Conservation (phyloP, 257 asterid species). For the Solanum chiquidenum region DNA sequence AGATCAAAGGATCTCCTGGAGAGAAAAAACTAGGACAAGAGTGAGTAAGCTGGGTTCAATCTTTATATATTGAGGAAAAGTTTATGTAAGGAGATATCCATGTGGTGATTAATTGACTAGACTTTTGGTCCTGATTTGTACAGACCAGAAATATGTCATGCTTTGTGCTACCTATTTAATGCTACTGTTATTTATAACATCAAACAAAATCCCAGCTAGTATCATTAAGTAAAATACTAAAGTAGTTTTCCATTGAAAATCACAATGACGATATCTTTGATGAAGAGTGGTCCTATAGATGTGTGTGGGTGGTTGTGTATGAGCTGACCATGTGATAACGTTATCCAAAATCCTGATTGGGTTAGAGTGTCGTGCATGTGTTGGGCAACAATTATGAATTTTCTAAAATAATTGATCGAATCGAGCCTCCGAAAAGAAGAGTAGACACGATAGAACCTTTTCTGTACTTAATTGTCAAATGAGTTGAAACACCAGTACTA, state of each 20-base stretch:
- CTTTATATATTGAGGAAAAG: slow-evolving; percentile 4
- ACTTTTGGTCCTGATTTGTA: slow-evolving; percentile 32
- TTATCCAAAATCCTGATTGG: background rate
- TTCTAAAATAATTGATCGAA: background rate
- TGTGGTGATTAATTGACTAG: background rate
- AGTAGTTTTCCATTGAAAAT: background rate
- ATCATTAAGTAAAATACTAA: background rate
- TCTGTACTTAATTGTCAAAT: background rate
- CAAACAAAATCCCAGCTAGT: background rate
- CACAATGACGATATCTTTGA: background rate
- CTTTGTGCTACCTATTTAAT: slow-evolving; percentile 29
- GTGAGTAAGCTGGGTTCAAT: background rate
- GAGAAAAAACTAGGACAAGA: slow-evolving; percentile 1
- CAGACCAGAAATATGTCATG: slow-evolving; percentile 44
- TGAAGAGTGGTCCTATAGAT: background rate
- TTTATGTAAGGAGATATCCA: slow-evolving; percentile 12
- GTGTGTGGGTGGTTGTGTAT: slow-evolving; percentile 20
- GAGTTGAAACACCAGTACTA: background rate
- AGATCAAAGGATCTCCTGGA: slow-evolving; percentile 1
- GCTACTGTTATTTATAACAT: slow-evolving; percentile 17
- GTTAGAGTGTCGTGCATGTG: background rate
- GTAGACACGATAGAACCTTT: background rate
- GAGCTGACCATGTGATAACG: background rate
- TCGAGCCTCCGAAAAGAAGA: too few species aligned
- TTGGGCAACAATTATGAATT: background rate